A percentile compares a stretch with the other conserved stretches of the same genome.
phyloP scores from a whole-genome alignment of 2,329 filamentous ascomycete species.

The Xylaria polymorpha region DNA sequence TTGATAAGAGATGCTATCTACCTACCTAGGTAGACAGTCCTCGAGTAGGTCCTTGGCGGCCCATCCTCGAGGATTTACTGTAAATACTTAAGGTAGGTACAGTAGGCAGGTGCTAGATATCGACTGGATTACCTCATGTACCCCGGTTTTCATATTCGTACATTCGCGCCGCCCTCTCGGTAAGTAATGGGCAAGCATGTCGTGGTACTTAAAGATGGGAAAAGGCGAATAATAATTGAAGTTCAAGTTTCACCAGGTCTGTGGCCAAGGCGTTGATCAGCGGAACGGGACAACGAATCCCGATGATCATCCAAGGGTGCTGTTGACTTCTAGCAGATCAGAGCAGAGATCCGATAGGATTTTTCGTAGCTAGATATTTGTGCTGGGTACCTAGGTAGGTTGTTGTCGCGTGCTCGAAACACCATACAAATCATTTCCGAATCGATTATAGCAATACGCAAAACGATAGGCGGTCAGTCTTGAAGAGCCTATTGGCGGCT shows the following conservation, averaged over 20 bases:
- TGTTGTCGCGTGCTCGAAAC: constrained; percentile 1
- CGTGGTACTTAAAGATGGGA: background rate
- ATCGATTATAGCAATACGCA: background rate
- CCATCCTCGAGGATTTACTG: background rate
- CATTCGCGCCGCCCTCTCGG: background rate
- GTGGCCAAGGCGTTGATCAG: background rate
- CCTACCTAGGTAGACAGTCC: background rate
- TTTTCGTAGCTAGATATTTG: background rate
- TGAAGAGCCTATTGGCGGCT: background rate
- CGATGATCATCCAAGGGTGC: background rate
- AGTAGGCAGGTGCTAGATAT: background rate
- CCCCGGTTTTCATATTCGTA: background rate
- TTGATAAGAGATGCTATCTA: background rate
- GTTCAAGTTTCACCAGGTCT: background rate
- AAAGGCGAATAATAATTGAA: background rate
- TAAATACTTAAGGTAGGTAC: no score
- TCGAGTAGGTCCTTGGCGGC: background rate
- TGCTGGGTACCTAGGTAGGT: background rate
- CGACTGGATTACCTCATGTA: background rate
- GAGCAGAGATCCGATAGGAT: background rate
- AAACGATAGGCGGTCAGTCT: background rate
- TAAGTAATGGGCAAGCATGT: background rate
- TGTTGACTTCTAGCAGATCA: background rate
- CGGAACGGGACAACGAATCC: background rate
- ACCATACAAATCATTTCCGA: background rate